phyloP scores from a whole-genome alignment of 2,329 filamentous ascomycete species.

The Rhinocladiella similis region DNA sequence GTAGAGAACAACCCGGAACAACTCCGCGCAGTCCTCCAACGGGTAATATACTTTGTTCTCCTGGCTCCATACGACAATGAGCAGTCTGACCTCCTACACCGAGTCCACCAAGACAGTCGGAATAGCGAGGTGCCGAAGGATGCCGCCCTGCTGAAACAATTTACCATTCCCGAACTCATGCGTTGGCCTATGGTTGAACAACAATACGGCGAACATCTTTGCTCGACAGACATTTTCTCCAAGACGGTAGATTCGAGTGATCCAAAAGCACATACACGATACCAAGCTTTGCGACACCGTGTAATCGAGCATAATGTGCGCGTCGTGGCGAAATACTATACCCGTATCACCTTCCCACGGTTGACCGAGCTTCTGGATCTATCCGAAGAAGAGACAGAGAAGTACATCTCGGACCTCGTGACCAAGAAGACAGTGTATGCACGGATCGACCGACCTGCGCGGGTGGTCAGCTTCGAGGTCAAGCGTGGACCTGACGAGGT shows the following conservation, averaged over 20 bases:
- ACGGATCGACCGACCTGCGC: conserved; percentile 91
- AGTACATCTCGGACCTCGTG: conserved; percentile 96
- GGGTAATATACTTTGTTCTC: conserved; percentile 96
- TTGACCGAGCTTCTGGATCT: conserved; percentile 89
- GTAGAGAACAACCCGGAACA: conserved; percentile 87
- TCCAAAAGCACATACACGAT: conserved; percentile 78
- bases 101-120: conserved; percentile 81
- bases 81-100: conserved; percentile 94
- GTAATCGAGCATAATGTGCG: conserved; percentile 99
- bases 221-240: conserved; percentile 86
- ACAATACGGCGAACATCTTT: conserved; percentile 84
- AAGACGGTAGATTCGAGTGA: conserved; percentile 65
- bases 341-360: conserved; percentile 88
- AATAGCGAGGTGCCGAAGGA: conserved; percentile 77
- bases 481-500: conserved; percentile 93
- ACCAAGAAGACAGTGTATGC: conserved; percentile 98
- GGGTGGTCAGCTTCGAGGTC: conserved; percentile 91
- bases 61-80: conserved; percentile 97
- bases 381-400: conserved; percentile 93
- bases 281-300: conserved; percentile 93
- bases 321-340: conserved; percentile 98
- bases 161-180: conserved; percentile 96
- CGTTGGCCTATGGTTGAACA: conserved; percentile 93
- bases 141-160: conserved; percentile 84
- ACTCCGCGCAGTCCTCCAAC: conserved; percentile 82